phyloP scores from a whole-genome alignment of 2,329 filamentous ascomycete species.

The Colletotrichum theobromicola region DNA sequence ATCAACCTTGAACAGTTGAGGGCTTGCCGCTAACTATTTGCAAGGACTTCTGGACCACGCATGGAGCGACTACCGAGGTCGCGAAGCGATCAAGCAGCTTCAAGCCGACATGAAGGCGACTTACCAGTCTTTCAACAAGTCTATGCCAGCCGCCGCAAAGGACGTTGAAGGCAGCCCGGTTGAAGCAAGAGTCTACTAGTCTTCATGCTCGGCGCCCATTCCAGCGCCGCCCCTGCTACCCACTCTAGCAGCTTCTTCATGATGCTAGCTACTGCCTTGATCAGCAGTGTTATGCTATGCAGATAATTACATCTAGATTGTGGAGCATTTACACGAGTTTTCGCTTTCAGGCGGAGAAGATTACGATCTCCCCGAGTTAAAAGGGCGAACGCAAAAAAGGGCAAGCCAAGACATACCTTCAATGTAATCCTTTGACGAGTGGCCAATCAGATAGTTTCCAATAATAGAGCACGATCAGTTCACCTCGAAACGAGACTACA shows the following conservation, averaged over 20 bases:
- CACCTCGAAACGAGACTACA: too few species aligned
- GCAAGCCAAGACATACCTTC: too few species aligned
- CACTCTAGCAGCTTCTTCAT: not conserved
- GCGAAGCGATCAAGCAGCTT: not conserved
- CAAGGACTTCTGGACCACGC: not conserved
- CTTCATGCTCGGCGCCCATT: too few species aligned
- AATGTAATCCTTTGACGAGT: too few species aligned
- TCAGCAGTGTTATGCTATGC: accelerated
- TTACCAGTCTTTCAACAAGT: not conserved
- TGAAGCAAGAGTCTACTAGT: too few species aligned
- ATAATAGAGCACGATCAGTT: too few species aligned
- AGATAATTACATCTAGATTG: not conserved
- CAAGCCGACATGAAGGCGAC: constrained; percentile 4
- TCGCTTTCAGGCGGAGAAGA: accelerated
- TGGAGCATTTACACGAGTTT: accelerated
- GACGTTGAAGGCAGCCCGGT: too few species aligned
- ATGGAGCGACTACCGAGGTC: constrained; percentile 3
- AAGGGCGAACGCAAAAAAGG: too few species aligned
- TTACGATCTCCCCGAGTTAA: too few species aligned
- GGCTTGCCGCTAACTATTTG: not conserved
- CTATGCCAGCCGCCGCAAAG: not conserved
- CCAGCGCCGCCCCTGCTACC: not conserved
- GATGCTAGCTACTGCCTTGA: not conserved
- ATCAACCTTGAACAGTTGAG: not conserved
- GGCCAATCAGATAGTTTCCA: too few species aligned